phyloP scores from a whole-genome alignment of 164 flowering plant genomes.

The Euptelea pleiosperma region DNA sequence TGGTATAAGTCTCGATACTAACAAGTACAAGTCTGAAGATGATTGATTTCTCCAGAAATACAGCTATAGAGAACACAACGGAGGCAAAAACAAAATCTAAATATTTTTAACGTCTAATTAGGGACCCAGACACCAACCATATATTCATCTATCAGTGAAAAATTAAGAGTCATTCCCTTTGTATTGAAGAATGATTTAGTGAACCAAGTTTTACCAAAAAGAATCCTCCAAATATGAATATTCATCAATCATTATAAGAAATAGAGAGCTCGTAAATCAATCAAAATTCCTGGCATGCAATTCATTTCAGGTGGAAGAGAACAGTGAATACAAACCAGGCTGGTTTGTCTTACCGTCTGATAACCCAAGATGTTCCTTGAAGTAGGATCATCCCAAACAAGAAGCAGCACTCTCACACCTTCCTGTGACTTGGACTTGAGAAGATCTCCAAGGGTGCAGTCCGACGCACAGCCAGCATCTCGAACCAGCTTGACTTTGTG shows the following conservation, averaged over 20 bases:
- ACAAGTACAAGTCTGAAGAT: too few relatives aligned
- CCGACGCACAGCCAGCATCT: conserved; percentile 40
- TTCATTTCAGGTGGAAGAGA: neutral
- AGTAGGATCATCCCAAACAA: conserved; percentile 98
- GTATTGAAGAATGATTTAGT: too few relatives aligned
- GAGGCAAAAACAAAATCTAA: too few relatives aligned
- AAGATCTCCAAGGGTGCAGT: conserved; percentile 73
- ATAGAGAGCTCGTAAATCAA: neutral
- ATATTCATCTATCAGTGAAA: too few relatives aligned
- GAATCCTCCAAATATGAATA: neutral
- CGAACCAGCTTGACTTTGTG: conserved; percentile 75
- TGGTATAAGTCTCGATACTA: too few relatives aligned
- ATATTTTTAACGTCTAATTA: too few relatives aligned
- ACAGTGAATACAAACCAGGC: neutral
- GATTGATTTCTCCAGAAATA: too few relatives aligned
- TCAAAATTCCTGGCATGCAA: neutral
- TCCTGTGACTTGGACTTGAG: conserved; percentile 85
- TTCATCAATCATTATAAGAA: neutral
- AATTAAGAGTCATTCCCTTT: too few relatives aligned
- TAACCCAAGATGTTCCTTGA: conserved; percentile 79
- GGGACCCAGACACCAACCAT: too few relatives aligned
- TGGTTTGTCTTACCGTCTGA: conserved; percentile 47
- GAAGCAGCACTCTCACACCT: conserved; percentile 92
- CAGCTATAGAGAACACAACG: too few relatives aligned
- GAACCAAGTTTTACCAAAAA: too few relatives aligned